Evolutionary conservation across 306 rosid genomes (phyloP), one percentile per base, ranked within the genome.

Genomic region (Echinosophora koreensis): DNA sequence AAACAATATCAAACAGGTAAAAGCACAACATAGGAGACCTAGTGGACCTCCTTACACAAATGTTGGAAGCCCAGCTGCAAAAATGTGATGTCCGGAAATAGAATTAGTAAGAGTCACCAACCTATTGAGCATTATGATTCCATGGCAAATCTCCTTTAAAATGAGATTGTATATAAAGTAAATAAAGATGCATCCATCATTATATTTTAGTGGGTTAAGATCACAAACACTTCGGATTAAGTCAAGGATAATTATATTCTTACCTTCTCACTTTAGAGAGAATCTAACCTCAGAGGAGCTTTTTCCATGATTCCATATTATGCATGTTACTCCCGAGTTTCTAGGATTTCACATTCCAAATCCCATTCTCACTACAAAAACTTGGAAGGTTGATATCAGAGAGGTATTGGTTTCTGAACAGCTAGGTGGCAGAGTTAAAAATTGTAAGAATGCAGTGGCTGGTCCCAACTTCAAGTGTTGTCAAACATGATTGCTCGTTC

Each of bases 381-480:
- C 41, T 3, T 69, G 73, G 50, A 69, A 37, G 38, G 42, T 58
- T 66, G 34, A 63, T 47, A 74, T 14, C 64, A 49, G 39, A 55
- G 77, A 41, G 71, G 71, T 18, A 57, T 39, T 75, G 77, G 32
- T 81, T 55, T 41, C 67, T 32, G 28, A 69, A 32, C 28, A n/a
- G 71, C 57, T 57, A 70, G 38, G 66, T 78, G 77, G 47, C 47
- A 27, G 39, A 59, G 67, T 30, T 60, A 10, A 67, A 61, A 69
- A 38, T 67, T 51, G 70, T 11, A 34, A 57, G 77, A 81, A 47
- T 64, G 35, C 35, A 59, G 56, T 27, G 38, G 65, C 28, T 60
- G 59, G 76, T 16, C 46, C 67, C 57, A 57, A 49, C 77, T 66
- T 81, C 73, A 59, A 69, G 76, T 7, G 39, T 46, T 41, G 56